Evolutionary conservation across 352 stramenopile species (phyloP).

Genomic region (Halophytophthora batemanensis): DNA sequence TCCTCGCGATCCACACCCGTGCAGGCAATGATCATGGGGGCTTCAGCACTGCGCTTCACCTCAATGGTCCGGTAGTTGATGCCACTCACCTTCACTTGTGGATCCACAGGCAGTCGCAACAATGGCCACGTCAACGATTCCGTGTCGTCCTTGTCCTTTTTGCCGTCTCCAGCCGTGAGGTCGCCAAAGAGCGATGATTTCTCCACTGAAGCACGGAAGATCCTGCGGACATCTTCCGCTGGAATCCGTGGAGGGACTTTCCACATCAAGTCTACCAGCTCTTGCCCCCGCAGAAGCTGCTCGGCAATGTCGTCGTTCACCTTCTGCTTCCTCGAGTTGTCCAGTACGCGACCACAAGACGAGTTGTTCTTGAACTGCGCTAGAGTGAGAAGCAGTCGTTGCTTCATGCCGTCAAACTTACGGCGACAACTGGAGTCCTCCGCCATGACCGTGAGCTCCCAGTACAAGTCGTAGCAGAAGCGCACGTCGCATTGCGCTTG

Average conservation of each 20-base stretch:
- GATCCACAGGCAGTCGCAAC: constrained; percentile 71
- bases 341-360: constrained; percentile 30
- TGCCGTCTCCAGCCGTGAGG: constrained; percentile 6
- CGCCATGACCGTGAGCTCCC: constrained; percentile 78
- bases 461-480: constrained; percentile 87
- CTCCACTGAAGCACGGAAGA: constrained; percentile 46
- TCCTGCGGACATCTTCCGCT: constrained; percentile 48
- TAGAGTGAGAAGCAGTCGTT: constrained; percentile 70
- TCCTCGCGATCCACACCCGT: constrained; percentile 72
- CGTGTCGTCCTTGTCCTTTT: neutral
- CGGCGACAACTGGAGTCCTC: constrained; percentile 71
- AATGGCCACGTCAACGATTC: constrained; percentile 13
- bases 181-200: constrained; percentile 45
- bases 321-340: constrained; percentile 19
- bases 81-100: constrained; percentile 61
- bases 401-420: constrained; percentile 82
- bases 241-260: constrained; percentile 74
- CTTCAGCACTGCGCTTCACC: constrained; percentile 80
- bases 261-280: constrained; percentile 81
- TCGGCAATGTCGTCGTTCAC: constrained; percentile 62
- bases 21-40: constrained; percentile 78
- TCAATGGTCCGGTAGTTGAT: constrained; percentile 75
- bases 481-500: constrained; percentile 76
- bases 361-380: constrained; percentile 64
- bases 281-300: constrained; percentile 79